phyloP scores from a whole-genome alignment of 2,329 filamentous ascomycete species.

The Dactylonectria macrodidyma region DNA sequence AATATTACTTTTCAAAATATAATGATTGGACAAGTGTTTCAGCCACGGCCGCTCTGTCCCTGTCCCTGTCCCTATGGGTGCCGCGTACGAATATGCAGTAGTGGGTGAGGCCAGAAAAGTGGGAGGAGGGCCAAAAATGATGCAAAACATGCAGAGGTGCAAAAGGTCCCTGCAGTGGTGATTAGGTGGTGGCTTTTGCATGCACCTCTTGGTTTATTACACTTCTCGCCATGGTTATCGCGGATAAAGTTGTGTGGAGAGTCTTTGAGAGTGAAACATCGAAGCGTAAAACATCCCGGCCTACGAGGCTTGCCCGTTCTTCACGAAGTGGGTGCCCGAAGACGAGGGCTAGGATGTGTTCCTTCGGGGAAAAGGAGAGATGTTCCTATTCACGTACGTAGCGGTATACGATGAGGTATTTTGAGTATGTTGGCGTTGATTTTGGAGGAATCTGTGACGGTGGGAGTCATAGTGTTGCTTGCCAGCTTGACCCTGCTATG shows the following conservation, averaged over 20 bases:
- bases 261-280: neutral
- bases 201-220: neutral
- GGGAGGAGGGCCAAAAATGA: neutral
- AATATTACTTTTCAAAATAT: slow-evolving; percentile 13
- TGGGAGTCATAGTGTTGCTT: neutral
- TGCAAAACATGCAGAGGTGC: neutral
- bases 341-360: neutral
- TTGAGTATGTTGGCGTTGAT: slow-evolving; percentile 10
- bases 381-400: no score
- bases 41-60: no score
- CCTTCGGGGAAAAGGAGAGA: neutral
- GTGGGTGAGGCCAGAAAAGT: neutral
- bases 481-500: neutral
- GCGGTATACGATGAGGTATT: neutral
- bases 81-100: neutral
- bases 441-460: neutral
- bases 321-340: neutral
- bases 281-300: neutral
- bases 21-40: slow-evolving; percentile 23
- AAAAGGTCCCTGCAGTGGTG: neutral
- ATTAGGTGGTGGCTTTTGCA: neutral
- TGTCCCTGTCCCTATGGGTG: neutral
- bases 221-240: slow-evolving; percentile 11
- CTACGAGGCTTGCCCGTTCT: neutral
- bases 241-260: slow-evolving; percentile 20